Evolutionary conservation across 2,329 filamentous ascomycete genomes (phyloP).

Genomic region (Pseudogymnoascus sp.): DNA sequence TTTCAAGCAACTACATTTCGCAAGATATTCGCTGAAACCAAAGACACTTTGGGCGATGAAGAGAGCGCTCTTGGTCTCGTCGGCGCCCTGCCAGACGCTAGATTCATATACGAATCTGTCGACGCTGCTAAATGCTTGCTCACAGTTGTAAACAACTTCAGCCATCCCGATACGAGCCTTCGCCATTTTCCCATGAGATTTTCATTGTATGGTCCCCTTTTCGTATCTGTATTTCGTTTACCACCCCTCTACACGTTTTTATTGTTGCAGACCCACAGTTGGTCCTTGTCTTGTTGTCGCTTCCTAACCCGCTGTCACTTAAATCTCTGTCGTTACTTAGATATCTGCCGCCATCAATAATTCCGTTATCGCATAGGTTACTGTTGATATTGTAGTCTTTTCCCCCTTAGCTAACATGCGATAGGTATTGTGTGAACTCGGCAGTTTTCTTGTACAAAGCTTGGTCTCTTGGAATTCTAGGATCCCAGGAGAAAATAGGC

Average conservation of each 20-base stretch:
- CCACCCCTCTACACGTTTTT: too few relatives aligned
- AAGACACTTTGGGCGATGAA: constrained; percentile 13
- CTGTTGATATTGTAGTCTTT: too few relatives aligned
- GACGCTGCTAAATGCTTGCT: constrained; percentile 55
- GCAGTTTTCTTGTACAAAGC: constrained; percentile 59
- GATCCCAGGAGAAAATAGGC: constrained; percentile 43
- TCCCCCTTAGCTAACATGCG: neutral
- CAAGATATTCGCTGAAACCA: constrained; percentile 28
- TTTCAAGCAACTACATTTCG: constrained; percentile 61
- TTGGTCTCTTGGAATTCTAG: constrained; percentile 50
- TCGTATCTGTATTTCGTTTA: too few relatives aligned
- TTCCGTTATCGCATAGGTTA: too few relatives aligned
- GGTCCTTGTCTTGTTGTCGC: too few relatives aligned
- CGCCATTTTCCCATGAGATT: constrained; percentile 57
- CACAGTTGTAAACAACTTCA: constrained; percentile 48
- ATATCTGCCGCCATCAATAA: too few relatives aligned
- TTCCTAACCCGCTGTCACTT: too few relatives aligned
- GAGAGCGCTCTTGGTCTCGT: constrained; percentile 34
- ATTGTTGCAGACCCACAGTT: too few relatives aligned
- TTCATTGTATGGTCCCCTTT: constrained; percentile 42
- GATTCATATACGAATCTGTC: constrained; percentile 58
- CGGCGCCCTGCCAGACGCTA: constrained; percentile 52
- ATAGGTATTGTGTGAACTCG: constrained; percentile 46
- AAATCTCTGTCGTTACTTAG: too few relatives aligned
- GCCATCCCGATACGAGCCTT: constrained; percentile 49